Percentiles rank a stretch among this genome's conserved stretches.
These are phyloP conservation scores for Penicillium occitanis DNA, from an alignment of 2,329 filamentous ascomycete genomes.

Conservation along the genomic window DNA sequence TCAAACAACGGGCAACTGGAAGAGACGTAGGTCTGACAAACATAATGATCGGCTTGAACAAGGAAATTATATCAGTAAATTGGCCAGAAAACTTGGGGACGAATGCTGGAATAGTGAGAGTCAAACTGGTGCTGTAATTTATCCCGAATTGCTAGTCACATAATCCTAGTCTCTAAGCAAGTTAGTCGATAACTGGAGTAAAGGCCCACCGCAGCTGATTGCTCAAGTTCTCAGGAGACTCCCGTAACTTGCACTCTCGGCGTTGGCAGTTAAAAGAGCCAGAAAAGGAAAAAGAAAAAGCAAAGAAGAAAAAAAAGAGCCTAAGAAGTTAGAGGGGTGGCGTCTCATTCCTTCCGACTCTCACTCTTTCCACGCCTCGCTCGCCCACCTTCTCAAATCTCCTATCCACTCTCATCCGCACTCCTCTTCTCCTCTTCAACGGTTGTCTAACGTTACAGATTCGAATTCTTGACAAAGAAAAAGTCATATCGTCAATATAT, in stretches of 20 bases:
- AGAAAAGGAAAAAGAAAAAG: slow-evolving; percentile 8
- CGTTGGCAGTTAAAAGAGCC: background rate
- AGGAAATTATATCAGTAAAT: background rate
- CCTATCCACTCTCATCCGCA: background rate
- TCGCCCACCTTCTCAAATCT: background rate
- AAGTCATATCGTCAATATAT: background rate
- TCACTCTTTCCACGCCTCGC: slow-evolving; percentile 7
- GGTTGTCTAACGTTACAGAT: background rate
- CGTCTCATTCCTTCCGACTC: slow-evolving; percentile 2
- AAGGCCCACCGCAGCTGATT: background rate
- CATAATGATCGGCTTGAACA: background rate
- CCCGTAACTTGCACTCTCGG: background rate
- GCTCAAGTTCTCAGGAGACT: background rate
- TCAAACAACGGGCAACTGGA: background rate
- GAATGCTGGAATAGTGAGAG: background rate
- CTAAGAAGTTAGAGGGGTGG: slow-evolving; percentile 1
- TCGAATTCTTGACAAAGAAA: slow-evolving; percentile 1
- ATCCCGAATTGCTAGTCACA: background rate
- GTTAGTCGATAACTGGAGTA: background rate
- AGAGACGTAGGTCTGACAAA: background rate
- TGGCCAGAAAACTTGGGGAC: background rate
- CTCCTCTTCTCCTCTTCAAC: slow-evolving; percentile 1
- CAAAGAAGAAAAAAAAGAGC: background rate
- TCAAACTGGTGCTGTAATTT: background rate
- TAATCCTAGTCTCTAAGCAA: background rate